A percentile compares a stretch with the other conserved stretches of the same genome.
These are phyloP conservation scores for Herpetospermum pedunculosum DNA, from an alignment of 306 rosid species.

Conservation along the genomic window DNA sequence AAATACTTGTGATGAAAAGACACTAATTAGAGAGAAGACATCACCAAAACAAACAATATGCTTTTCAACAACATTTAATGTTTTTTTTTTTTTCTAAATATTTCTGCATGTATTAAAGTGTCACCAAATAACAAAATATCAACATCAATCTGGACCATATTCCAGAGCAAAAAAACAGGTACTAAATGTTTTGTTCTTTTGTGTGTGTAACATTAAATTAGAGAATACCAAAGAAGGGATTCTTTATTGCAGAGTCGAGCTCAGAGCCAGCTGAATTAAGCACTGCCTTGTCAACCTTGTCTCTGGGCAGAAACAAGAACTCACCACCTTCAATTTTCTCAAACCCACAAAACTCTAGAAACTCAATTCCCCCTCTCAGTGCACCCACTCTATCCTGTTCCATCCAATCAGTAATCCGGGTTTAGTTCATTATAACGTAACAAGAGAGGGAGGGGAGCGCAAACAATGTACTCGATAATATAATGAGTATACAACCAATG, in stretches of 20 bases:
- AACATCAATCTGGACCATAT: background rate
- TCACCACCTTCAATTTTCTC: slow-evolving; percentile 60
- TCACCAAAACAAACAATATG: background rate
- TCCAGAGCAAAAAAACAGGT: background rate
- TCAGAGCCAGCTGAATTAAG: slow-evolving; percentile 80
- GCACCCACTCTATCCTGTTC: slow-evolving; percentile 90
- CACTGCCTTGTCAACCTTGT: slow-evolving; percentile 61
- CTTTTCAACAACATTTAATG: background rate
- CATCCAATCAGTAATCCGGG: background rate
- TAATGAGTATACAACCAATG: no score
- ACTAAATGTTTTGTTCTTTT: background rate
- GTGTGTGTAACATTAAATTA: background rate
- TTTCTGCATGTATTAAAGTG: background rate
- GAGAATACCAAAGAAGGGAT: slow-evolving; percentile 69
- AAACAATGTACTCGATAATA: background rate
- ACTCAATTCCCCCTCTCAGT: slow-evolving; percentile 68
- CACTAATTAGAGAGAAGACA: background rate
- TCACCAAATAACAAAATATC: background rate
- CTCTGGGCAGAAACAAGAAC: slow-evolving; percentile 57
- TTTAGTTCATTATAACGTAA: background rate
- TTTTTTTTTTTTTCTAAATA: no score
- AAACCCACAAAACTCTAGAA: slow-evolving; percentile 89
- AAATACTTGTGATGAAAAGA: no score
- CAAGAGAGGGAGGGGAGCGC: background rate
- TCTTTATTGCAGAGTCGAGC: slow-evolving; percentile 82